Evolutionary conservation across 768 basidiomycete species (phyloP).

Genomic region (Kwoniella sp.): DNA sequence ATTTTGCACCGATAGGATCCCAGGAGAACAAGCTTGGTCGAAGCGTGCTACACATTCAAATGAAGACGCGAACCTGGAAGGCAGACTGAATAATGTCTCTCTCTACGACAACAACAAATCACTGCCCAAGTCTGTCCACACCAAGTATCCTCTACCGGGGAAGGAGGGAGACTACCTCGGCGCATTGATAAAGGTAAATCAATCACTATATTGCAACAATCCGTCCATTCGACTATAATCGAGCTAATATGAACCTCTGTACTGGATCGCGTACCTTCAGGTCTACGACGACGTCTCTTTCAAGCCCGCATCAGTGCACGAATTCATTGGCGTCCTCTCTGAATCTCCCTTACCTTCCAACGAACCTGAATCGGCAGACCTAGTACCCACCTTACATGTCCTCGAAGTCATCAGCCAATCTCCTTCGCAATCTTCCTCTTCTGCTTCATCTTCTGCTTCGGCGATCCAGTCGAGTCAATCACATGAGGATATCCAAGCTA

Average conservation of each 20-base stretch:
- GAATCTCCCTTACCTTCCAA: conserved; percentile 42
- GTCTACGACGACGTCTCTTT: conserved; percentile 50
- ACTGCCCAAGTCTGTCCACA: conserved; percentile 29
- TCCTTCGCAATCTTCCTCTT: not conserved
- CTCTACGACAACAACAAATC: not conserved
- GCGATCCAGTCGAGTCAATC: no score
- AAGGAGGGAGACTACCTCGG: conserved; percentile 38
- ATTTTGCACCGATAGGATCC: conserved; percentile 32
- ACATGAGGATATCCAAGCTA: not conserved
- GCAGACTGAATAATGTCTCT: conserved; percentile 1
- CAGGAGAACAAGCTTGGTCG: conserved; percentile 46
- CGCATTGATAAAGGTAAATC: conserved; percentile 51
- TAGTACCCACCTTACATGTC: conserved; percentile 51
- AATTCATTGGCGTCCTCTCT: conserved; percentile 50
- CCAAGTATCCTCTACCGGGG: conserved; percentile 44
- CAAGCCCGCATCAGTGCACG: conserved; percentile 45
- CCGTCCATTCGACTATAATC: not conserved
- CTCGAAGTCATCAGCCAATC: conserved; percentile 14
- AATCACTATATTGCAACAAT: not conserved
- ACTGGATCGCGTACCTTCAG: conserved; percentile 17
- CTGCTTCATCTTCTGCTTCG: not conserved
- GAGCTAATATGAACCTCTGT: not conserved
- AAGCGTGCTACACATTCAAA: not conserved
- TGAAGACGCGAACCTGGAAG: not conserved
- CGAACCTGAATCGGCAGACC: conserved; percentile 19